Base-by-base conservation (phyloP, 169 alveolate species). In the Plasmodium relictum region DNA sequence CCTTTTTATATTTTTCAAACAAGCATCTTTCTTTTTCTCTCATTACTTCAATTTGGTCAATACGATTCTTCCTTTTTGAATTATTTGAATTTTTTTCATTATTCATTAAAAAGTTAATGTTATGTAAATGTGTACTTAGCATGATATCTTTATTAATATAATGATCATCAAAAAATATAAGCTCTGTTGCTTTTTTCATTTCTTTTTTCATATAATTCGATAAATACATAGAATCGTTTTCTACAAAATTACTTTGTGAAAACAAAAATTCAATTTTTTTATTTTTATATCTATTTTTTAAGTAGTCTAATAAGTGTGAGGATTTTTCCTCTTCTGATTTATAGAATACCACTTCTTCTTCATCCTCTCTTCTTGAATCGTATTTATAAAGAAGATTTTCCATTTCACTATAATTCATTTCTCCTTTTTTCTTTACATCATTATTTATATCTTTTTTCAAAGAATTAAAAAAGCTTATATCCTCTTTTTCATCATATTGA, bases 131-230 rank as follows among this genome's bases (percentile, higher is more conserved):
- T 6, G 92, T 86, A 54, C 92, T 86, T 3, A 86, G 66, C 92
- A 86, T 86, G 18, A 86, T 54, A 66, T 86, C 92, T 62, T 86
- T 69, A 59, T 71, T 86, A 70, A 86, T 86, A 74, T 86, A 86
- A 37, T 86, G 88, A 8, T 86, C 76, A 2, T 72, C 87, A 22
- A 86, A 22, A 48, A 86, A 72, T 39, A 86, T 39, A 22, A 86
- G 52, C 65, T 86, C 92, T 6, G 61, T 66, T 39, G 61, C 88
- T 54, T 86, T 86, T 66, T 10, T 50, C 92, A 86, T 86, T 71
- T 86, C 92, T 14, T 20, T 59, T 26, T 71, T 59, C 24, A 86
- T 59, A 71, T 70, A 66, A 0, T 42, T 37, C 3, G 86, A 86
- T n/a, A 86, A 63, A 45, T 86, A 86, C 70, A 86, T 86, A n/a